Base-by-base conservation (phyloP, 148 eudicot genomes). In the Talinum fruticosum region DNA sequence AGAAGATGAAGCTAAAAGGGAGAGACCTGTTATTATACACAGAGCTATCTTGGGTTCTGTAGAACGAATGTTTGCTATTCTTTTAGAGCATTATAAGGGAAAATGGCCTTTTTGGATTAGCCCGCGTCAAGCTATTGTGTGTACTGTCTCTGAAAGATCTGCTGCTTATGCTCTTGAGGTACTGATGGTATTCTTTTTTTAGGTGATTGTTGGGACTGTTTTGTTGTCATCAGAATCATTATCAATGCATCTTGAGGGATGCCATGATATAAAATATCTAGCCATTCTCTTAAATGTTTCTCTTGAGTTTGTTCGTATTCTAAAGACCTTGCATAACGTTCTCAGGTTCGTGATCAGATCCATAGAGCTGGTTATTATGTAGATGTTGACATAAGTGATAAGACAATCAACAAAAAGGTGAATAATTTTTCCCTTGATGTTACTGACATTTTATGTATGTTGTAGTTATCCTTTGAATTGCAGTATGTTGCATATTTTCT, bases 61-160 rank as follows among this genome's bases (percentile, higher is more conserved):
- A 79, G 99, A 96, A 79, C 87, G 99, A 34, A 93, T 96, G 99
- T 88, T 93, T 84, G 99, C 99, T 33, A 91, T 96, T 78, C 92
- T 96, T n/a, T 79, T 96, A 84, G 99, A 96, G 86, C 99, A 96
- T 83, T 91, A 85, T 59, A 96, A 96, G 85, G 99, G 99, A 44
- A 96, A 93, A 82, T 93, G 98, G 99, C 99, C 99, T 24, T 89
- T 96, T 81, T 96, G 99, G 99, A 90, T 91, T 12, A 96, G 99
- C 80, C 99, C 99, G 4, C 93, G 99, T 54, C 99, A 96, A 81
- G 89, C 90, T 61, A 91, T 93, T 57, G 97, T 96, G 74, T 91
- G 97, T 84, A 91, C 93, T 45, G 95, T 96, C 21, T 93, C 99
- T 13, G 93, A 89, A 82, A 93, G 88, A 86, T 91, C 98, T 24